These are phyloP conservation scores for Bathelium albidoporum DNA, from an alignment of 495 filamentous ascomycete species.

Conservation along the genomic window DNA sequence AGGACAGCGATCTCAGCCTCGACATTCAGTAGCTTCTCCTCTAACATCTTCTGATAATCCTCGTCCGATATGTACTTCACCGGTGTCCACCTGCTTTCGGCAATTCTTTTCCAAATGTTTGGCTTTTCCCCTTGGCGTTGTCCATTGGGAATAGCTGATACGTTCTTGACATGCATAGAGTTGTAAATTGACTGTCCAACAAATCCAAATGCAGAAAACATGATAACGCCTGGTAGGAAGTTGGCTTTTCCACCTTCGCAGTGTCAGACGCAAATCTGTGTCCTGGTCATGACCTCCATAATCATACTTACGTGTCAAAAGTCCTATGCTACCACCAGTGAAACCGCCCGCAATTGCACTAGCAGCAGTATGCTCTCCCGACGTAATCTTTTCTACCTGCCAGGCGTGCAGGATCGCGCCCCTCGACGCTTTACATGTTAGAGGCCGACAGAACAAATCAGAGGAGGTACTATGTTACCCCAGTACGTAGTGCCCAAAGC, in stretches of 20 bases:
- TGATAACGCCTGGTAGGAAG: constrained; percentile 48
- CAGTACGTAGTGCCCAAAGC: constrained; percentile 65
- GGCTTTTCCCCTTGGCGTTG: constrained; percentile 19
- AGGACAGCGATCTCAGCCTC: constrained; percentile 79
- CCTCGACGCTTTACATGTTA: constrained; percentile 28
- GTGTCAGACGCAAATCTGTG: background rate
- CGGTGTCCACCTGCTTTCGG: constrained; percentile 71
- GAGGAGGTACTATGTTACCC: constrained; percentile 40
- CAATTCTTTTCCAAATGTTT: constrained; percentile 38
- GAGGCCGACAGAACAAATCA: constrained; percentile 1
- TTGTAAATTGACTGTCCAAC: constrained; percentile 51
- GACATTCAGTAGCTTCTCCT: constrained; percentile 65
- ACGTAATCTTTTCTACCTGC: constrained; percentile 27
- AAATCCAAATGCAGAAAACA: constrained; percentile 55
- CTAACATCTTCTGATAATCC: constrained; percentile 65
- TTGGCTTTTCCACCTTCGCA: constrained; percentile 34
- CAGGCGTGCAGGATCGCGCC: constrained; percentile 28
- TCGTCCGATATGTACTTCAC: constrained; percentile 63
- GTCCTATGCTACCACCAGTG: constrained; percentile 52
- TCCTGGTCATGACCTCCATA: background rate
- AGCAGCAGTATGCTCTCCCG: constrained; percentile 47
- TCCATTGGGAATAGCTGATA: constrained; percentile 15
- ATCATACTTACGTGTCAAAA: constrained; percentile 50
- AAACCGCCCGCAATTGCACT: constrained; percentile 60
- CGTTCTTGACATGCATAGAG: constrained; percentile 35